Evolutionary conservation across 805 yeast species (phyloP).

Genomic region (Teunomyces gatunensis): DNA sequence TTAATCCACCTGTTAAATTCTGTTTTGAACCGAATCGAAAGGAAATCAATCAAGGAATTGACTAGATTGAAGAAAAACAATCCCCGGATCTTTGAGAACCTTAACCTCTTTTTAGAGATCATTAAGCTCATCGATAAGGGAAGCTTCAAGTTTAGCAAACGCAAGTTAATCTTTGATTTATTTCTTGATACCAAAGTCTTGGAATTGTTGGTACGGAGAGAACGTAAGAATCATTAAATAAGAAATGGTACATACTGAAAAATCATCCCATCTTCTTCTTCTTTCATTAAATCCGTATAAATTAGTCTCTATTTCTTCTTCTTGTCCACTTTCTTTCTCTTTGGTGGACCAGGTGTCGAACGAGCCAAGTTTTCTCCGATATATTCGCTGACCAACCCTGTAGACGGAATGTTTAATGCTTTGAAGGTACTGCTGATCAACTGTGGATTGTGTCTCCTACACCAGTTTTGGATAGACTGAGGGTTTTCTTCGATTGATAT

Average conservation of each 20-base stretch:
- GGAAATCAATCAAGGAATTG: slow-evolving; percentile 57
- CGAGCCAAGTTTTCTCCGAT: slow-evolving; percentile 2
- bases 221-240: slow-evolving; percentile 24
- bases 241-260: not conserved
- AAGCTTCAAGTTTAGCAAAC: slow-evolving; percentile 58
- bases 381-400: slow-evolving; percentile 15
- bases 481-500: slow-evolving; percentile 37
- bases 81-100: slow-evolving; percentile 54
- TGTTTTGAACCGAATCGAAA: slow-evolving; percentile 40
- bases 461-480: slow-evolving; percentile 38
- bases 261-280: not conserved
- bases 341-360: not conserved
- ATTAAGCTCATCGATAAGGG: slow-evolving; percentile 51
- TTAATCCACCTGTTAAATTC: slow-evolving; percentile 53
- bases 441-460: slow-evolving; percentile 33
- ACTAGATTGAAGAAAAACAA: slow-evolving; percentile 48
- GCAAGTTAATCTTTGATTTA: slow-evolving; percentile 65
- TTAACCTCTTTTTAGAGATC: slow-evolving; percentile 52
- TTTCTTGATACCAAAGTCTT: slow-evolving; percentile 50
- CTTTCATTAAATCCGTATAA: not conserved
- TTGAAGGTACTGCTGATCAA: slow-evolving; percentile 34
- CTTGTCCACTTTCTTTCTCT: not conserved
- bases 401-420: slow-evolving; percentile 26
- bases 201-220: slow-evolving; percentile 49
- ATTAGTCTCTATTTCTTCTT: not conserved